These are phyloP conservation scores for Aspergillus diversus DNA, from an alignment of 495 filamentous ascomycete genomes.

Conservation along the genomic window DNA sequence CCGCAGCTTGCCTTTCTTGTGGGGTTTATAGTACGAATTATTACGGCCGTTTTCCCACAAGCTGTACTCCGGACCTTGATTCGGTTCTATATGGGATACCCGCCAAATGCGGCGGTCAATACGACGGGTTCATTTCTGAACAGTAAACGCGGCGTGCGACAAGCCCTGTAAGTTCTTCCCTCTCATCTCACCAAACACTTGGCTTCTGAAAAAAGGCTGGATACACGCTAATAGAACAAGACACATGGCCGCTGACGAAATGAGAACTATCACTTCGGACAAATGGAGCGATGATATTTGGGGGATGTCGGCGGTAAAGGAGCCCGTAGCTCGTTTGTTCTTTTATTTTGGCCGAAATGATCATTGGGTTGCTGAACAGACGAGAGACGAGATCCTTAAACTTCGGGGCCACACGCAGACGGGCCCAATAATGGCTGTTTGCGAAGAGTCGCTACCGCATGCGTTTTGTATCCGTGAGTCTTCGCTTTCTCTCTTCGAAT, in stretches of 20 bases:
- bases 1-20: conserved; percentile 59
- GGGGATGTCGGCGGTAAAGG: conserved; percentile 58
- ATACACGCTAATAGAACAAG: conserved; percentile 33
- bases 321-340: conserved; percentile 59
- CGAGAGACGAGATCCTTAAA: conserved; percentile 73
- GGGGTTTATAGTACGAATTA: conserved; percentile 54
- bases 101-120: conserved; percentile 59
- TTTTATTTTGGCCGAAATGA: conserved; percentile 82
- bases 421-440: conserved; percentile 71
- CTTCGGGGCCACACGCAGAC: conserved; percentile 47
- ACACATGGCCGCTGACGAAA: conserved; percentile 73
- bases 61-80: conserved; percentile 48
- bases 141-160: conserved; percentile 65
- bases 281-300: conserved; percentile 81
- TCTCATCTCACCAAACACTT: background rate
- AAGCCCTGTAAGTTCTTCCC: conserved; percentile 61
- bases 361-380: conserved; percentile 79
- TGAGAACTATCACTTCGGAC: conserved; percentile 74
- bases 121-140: conserved; percentile 66
- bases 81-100: conserved; percentile 48
- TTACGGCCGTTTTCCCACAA: conserved; percentile 48
- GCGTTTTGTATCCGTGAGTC: conserved; percentile 78
- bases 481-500: background rate
- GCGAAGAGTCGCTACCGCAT: conserved; percentile 74
- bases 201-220: background rate